Evolutionary conservation across 495 filamentous ascomycete species (phyloP).

Genomic region (Haplographium delicatum): DNA sequence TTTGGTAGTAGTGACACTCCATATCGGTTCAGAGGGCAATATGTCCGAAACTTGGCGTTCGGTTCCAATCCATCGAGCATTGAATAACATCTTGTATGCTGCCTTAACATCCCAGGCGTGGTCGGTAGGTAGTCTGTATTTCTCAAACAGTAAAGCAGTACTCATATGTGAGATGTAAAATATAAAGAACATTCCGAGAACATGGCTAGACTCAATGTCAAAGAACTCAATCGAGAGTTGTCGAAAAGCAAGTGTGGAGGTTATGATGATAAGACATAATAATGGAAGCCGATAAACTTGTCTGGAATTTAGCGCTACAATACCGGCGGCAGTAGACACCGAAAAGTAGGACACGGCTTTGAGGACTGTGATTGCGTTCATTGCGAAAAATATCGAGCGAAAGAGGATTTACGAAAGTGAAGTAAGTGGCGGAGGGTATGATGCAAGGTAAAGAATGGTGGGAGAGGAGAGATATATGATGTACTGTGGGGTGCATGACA

Average conservation of each 20-base stretch:
- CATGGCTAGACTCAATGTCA: not conserved
- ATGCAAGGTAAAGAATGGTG: too few relatives aligned
- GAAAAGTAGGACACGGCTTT: not conserved
- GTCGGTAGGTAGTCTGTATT: not conserved
- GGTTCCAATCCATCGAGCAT: conserved; percentile 2
- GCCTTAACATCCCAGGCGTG: not conserved
- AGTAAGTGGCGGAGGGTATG: too few relatives aligned
- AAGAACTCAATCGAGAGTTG: not conserved
- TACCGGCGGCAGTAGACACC: not conserved
- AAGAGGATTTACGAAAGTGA: too few relatives aligned
- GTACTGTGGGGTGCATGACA: not conserved
- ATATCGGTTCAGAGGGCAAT: not conserved
- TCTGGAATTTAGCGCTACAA: not conserved
- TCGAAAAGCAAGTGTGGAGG: not conserved
- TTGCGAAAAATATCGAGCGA: not conserved
- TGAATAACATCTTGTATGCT: conserved; percentile 4
- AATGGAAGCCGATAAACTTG: not conserved
- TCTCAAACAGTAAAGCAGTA: not conserved
- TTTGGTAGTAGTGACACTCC: not conserved
- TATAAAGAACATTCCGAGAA: conserved; percentile 1
- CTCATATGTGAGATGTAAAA: conserved; percentile 7
- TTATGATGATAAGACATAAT: not conserved
- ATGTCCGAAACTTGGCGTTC: not conserved
- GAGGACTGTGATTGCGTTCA: not conserved
- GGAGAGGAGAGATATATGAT: not conserved